phyloP scores from a whole-genome alignment of 805 yeast species.

The Spathaspora boniae region DNA sequence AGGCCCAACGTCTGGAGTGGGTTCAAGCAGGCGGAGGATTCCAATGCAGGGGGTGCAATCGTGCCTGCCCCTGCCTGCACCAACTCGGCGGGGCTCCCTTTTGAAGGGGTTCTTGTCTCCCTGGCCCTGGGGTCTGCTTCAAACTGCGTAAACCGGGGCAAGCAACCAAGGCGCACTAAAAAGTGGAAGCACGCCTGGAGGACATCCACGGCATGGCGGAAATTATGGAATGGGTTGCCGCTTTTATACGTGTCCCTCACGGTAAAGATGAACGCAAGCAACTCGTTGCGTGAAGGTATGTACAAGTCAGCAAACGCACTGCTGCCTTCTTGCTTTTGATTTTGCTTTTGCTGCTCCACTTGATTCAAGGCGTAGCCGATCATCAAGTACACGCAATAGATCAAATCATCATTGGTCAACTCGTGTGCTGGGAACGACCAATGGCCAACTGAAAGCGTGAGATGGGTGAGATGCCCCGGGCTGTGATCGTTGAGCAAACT shows the following conservation, averaged over 20 bases:
- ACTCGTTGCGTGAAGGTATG: constrained; percentile 33
- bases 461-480: constrained; percentile 26
- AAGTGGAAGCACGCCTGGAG: constrained; percentile 82
- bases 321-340: too few relatives aligned
- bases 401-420: constrained; percentile 60
- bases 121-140: constrained; percentile 28
- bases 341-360: too few relatives aligned
- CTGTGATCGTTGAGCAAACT: constrained; percentile 22
- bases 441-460: constrained; percentile 41
- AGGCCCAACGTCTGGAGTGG: constrained; percentile 53
- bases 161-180: constrained; percentile 40
- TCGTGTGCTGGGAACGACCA: constrained; percentile 76
- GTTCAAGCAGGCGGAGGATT: constrained; percentile 17
- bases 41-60: too few relatives aligned
- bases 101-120: constrained; percentile 15
- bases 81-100: neutral
- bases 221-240: constrained; percentile 91
- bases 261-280: constrained; percentile 59
- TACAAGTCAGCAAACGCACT: too few relatives aligned
- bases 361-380: constrained; percentile 42
- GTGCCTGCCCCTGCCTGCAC: neutral
- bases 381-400: constrained; percentile 56
- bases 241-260: constrained; percentile 76
- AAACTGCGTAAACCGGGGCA: constrained; percentile 36
- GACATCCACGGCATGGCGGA: constrained; percentile 94